Base-by-base conservation (phyloP, 164 flowering plant species). In the Vitis labrusca region DNA sequence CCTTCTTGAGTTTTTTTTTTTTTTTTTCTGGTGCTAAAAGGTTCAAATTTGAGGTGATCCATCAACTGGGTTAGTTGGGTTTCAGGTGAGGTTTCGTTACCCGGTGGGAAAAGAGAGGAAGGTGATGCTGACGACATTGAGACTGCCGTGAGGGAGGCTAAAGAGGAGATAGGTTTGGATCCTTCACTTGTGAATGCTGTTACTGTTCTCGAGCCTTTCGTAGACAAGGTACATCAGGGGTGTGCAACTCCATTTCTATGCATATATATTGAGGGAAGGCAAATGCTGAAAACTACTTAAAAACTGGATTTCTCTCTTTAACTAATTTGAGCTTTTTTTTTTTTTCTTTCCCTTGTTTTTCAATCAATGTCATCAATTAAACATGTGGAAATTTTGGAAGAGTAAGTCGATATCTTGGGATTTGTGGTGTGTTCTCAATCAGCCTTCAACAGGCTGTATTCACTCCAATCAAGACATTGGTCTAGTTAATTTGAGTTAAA, bases 101-200 rank as follows among this genome's bases (percentile, higher is more conserved):
- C 93, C 1, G 93, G 93, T n/a, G 93, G 93, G 61, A 89, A 80
- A 67, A 67, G 73, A 6, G 93, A 89, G 11, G 86, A 83, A 62
- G 78, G 75, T 11, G 93, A 89, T 73, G 78, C 73, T 1, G 81
- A 81, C 67, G 86, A 86, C 66, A 78, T 59, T 0, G 84, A 66
- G 23, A 89, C 93, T 7, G 93, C 93, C 1, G 56, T 79, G 56
- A 82, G 93, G 70, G 91, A 89, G 70, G 93, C 93, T 1, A 77
- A 84, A n/a, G 93, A 89, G 78, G 93, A 89, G 74, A 89, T 89
- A 50, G 91, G 91, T 8, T 74, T 86, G 67, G 86, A 85, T 51
- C 87, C 93, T 62, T 78, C 85, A 2, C 80, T 82, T 37, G 88
- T 89, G 3, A 63, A 77, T 57, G 76, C 85, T 69, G 82, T 85